Base-by-base conservation (phyloP, 176 grass and related monocot genomes). In the Ensete glaucum region DNA sequence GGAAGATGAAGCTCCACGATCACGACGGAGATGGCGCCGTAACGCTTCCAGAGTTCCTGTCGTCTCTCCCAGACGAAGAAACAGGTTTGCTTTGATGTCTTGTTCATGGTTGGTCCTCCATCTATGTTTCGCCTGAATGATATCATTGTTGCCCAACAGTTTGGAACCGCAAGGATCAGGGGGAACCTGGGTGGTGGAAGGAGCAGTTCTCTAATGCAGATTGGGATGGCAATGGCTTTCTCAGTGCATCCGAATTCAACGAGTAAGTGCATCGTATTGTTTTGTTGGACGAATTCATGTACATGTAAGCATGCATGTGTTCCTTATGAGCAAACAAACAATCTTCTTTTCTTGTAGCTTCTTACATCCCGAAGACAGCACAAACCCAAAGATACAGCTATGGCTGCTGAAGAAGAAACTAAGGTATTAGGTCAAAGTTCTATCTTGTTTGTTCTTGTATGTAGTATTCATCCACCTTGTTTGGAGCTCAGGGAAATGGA, bases 391-490 rank as follows among this genome's bases (percentile, higher is more conserved):
- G 54, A 26, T 81, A 54, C 67, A 21, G 8, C 51, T 74, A 8
- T 89, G 87, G 87, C 22, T 89, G 16, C 26, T 80, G 12, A 67
- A 86, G 62, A 68, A 86, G n/a, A 86, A 86, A 51, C 17, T 89
- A 50, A 86, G 77, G 87, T 76, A 85, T 43, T 62, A 1, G 17
- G 1, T 16, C 16, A 26, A 62, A 24, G 23, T 22, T 27, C 19
- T 6, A 49, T 49, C 13, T 1, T 49, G 3, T 50, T 6, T 62
- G 25, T 50, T 11, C 10, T 2, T 25, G 9, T 11, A 11, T n/a
- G 19, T 64, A 64, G n/a, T 9, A 20, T 11, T 24, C 0, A 23
- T 23, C 9, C 25, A 29, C 21, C 9, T 25, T 10, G 23, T 25
- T 65, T 12, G 22, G 10, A 12, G 12, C 15, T n/a, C 63, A 87